Base-by-base conservation (phyloP, 805 yeast genomes). In the Jamesozyma rosinii region DNA sequence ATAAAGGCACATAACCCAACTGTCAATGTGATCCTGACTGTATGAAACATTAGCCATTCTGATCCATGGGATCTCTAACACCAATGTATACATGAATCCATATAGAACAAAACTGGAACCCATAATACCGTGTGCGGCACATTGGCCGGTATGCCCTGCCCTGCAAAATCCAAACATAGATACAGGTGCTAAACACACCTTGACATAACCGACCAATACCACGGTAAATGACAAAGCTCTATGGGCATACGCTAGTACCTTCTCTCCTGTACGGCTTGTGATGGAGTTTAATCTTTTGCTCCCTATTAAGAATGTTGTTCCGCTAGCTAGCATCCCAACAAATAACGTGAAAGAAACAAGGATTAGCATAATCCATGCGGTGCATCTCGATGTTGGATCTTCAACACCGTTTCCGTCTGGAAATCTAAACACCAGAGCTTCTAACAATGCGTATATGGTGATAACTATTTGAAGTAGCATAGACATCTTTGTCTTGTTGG, bases 91-190 rank as follows among this genome's bases (percentile, higher is more conserved):
- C 10, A 87, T 64, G 47, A 81, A 78, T 3, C 96, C 95, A 59
- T 90, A 90, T 3, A 72, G 64, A 10, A 90, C 74, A 53, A 90
- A 90, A 0, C 95, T 81, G 20, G 85, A 74, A 0, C 97, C 97
- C 97, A 90, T 90, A 47, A 90, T 85, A 4, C 96, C 97, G 61
- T 90, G 97, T 0, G 97, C 97, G 34, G 88, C 75, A 62, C 97
- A 90, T 64, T 90, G 97, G 20, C 97, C 97, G 0, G 94, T 79
- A 54, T 85, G 92, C 30, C 62, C 70, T 4, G 74, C 83, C 52
- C 86, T 79, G 64, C 97, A 90, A 63, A 88, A 90, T 2, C 95
- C 96, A 49, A 86, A 76, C 49, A 88, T 58, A 1, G 95, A 83
- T 37, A 85, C 81, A 5, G 90, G 86, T 0, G 95, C 90, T 66